Evolutionary conservation across 1,284 basidiomycete genomes (phyloP).

Genomic region (Uromyces viciae-fabae): DNA sequence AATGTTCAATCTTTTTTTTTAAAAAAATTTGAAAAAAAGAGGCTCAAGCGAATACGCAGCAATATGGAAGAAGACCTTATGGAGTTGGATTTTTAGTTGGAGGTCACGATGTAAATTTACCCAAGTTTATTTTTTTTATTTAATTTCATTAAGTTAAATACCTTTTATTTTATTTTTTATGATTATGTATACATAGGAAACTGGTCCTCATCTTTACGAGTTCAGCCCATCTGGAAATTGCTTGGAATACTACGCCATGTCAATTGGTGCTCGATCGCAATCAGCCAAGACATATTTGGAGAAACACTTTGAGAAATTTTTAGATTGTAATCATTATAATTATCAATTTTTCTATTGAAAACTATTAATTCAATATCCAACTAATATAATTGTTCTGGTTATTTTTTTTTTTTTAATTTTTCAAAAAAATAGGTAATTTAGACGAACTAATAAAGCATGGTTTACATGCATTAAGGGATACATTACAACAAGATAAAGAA

Average conservation of each 20-base stretch:
- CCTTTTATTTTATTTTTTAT: not conserved
- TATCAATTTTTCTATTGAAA: slow-evolving; percentile 3
- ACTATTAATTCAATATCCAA: no score
- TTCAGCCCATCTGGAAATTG: slow-evolving; percentile 96
- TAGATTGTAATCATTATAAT: slow-evolving; percentile 64
- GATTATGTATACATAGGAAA: slow-evolving; percentile 64
- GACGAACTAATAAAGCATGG: slow-evolving; percentile 86
- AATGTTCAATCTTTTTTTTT: no score
- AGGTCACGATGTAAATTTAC: slow-evolving; percentile 68
- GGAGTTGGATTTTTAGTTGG: slow-evolving; percentile 98
- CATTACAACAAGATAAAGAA: slow-evolving; percentile 94
- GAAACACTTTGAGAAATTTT: slow-evolving; percentile 82
- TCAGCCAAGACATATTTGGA: slow-evolving; percentile 98
- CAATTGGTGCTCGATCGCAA: slow-evolving; percentile 93
- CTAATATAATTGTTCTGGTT: not conserved
- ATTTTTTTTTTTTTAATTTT: not conserved
- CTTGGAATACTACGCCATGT: slow-evolving; percentile 98
- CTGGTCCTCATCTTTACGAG: slow-evolving; percentile 94
- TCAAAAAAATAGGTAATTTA: slow-evolving; percentile 64
- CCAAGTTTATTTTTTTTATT: not conserved
- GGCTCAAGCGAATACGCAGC: slow-evolving; percentile 98
- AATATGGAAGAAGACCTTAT: slow-evolving; percentile 94
- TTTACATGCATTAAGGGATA: slow-evolving; percentile 85
- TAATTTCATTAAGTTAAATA: no score
- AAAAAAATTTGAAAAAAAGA: no score